phyloP scores from a whole-genome alignment of 2,329 filamentous ascomycete species.

The Neonectria punicea region DNA sequence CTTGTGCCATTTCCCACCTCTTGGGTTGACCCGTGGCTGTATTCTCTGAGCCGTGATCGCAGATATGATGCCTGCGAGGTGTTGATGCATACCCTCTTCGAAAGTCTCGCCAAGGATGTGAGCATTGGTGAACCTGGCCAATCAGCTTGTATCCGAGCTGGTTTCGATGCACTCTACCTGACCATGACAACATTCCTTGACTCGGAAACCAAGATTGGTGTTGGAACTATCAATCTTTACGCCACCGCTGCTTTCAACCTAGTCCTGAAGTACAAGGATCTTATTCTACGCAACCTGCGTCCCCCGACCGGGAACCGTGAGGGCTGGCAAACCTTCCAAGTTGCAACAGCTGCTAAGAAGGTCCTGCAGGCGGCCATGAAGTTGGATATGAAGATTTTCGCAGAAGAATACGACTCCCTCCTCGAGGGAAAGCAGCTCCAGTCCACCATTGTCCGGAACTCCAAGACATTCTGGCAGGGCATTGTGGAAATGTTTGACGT shows the following conservation, averaged over 20 bases:
- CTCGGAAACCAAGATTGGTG: constrained; percentile 54
- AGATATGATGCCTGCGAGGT: constrained; percentile 83
- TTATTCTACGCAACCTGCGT: constrained; percentile 60
- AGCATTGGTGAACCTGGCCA: constrained; percentile 66
- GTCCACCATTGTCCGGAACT: constrained; percentile 75
- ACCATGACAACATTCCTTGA: constrained; percentile 68
- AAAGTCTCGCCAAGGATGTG: constrained; percentile 66
- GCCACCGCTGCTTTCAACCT: constrained; percentile 74
- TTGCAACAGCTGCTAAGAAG: constrained; percentile 56
- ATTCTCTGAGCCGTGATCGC: constrained; percentile 79
- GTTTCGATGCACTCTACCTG: constrained; percentile 68
- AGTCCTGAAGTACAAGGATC: constrained; percentile 69
- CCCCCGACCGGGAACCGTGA: constrained; percentile 41
- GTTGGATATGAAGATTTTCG: constrained; percentile 56
- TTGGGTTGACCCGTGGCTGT: constrained; percentile 83
- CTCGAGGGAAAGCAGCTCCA: constrained; percentile 69
- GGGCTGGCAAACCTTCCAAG: constrained; percentile 54
- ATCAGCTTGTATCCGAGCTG: constrained; percentile 71
- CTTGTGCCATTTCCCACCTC: constrained; percentile 73
- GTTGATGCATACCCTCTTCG: constrained; percentile 80
- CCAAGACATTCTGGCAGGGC: constrained; percentile 55
- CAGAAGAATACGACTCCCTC: constrained; percentile 66
- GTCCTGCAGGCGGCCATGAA: constrained; percentile 65
- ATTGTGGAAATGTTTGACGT: constrained; percentile 78
- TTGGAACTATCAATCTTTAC: constrained; percentile 67